These are phyloP conservation scores for Tulasnella sp. DNA, from an alignment of 768 basidiomycete genomes.

Conservation along the genomic window DNA sequence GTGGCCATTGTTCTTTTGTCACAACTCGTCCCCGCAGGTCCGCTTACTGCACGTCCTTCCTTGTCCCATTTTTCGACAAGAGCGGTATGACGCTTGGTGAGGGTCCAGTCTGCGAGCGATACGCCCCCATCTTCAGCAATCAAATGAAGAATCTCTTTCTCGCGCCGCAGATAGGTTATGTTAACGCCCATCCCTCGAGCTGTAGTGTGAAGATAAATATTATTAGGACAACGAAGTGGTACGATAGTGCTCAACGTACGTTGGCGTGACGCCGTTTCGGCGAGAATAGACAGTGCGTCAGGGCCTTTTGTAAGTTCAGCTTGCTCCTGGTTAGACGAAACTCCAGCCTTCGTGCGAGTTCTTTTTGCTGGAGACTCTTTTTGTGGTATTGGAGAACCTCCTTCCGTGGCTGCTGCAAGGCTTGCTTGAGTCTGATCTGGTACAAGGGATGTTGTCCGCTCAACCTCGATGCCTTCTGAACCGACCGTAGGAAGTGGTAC, in stretches of 20 bases:
- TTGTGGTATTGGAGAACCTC: not conserved
- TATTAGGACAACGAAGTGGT: not conserved
- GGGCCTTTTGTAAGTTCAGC: not conserved
- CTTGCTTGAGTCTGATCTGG: not conserved
- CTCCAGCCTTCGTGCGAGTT: not conserved
- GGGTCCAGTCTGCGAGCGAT: slow-evolving; percentile 52
- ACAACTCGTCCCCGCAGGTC: slow-evolving; percentile 55
- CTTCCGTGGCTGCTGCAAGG: not conserved
- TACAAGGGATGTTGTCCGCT: not conserved
- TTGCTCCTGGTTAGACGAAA: not conserved
- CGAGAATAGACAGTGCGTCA: not conserved
- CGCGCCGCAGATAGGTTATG: slow-evolving; percentile 67
- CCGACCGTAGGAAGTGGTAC: not conserved
- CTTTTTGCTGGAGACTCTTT: not conserved
- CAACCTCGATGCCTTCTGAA: not conserved
- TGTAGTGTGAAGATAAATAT: not conserved
- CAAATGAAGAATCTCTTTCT: slow-evolving; percentile 67
- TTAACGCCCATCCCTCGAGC: slow-evolving; percentile 34
- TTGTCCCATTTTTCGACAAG: slow-evolving; percentile 51
- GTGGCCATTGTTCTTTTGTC: slow-evolving; percentile 65
- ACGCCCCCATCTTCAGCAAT: slow-evolving; percentile 63
- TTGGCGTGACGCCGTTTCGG: not conserved
- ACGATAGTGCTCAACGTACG: not conserved
- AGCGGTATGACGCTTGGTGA: slow-evolving; percentile 55
- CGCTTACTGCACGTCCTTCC: slow-evolving; percentile 62